Evolutionary conservation across 2,329 filamentous ascomycete species (phyloP).

Genomic region (Cadophora sp.): DNA sequence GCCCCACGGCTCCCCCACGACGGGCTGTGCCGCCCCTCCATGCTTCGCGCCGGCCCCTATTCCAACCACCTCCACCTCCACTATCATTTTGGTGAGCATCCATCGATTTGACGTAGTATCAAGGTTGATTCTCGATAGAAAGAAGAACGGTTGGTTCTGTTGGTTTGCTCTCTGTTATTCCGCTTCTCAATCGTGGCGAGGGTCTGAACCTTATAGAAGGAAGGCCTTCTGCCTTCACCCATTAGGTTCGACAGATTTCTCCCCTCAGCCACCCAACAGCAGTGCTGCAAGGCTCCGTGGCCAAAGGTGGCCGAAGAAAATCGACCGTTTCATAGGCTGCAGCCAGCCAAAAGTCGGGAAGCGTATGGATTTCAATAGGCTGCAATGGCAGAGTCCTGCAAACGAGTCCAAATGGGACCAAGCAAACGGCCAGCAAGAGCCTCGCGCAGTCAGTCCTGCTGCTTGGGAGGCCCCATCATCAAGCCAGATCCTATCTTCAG

Average conservation of each 20-base stretch:
- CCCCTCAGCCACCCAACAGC: constrained; percentile 13
- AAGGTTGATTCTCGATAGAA: background rate
- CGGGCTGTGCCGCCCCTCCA: constrained; percentile 6
- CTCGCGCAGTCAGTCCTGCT: background rate
- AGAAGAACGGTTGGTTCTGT: background rate
- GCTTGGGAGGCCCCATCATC: background rate
- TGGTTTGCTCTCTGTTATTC: background rate
- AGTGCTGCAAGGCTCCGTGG: constrained; percentile 14
- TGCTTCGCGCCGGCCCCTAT: background rate
- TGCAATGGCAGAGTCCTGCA: constrained; percentile 2
- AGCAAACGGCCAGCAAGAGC: background rate
- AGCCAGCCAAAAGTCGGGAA: constrained; percentile 8
- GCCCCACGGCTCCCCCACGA: background rate
- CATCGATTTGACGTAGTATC: background rate
- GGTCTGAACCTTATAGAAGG: background rate
- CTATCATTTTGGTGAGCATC: background rate
- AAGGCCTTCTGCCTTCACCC: background rate
- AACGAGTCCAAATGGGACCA: constrained; percentile 2
- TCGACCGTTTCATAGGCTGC: constrained; percentile 27
- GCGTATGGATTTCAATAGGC: background rate
- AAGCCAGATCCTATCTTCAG: background rate
- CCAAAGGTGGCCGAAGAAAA: constrained; percentile 1
- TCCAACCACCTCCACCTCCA: constrained; percentile 6
- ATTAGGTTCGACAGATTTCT: background rate
- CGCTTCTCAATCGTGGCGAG: background rate